Base-by-base conservation (phyloP, 2,329 filamentous ascomycete genomes). In the Harringtonia lauricola region DNA sequence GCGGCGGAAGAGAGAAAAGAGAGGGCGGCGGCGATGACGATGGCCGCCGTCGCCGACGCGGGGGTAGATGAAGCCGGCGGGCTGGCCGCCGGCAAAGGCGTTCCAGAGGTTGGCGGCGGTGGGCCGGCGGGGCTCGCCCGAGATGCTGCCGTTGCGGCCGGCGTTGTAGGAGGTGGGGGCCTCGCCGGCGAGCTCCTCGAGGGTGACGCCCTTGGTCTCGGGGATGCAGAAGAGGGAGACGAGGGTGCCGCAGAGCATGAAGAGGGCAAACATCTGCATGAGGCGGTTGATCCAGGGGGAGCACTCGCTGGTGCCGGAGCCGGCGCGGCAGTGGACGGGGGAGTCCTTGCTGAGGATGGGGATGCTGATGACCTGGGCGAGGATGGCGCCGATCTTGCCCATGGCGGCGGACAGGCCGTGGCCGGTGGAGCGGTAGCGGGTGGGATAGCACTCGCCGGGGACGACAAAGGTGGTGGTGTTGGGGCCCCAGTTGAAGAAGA, bases 251-350 rank as follows among this genome's bases (percentile, higher is more conserved):
- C 74, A 71, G 7, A 89, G 68, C 85, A 88, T 89, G 67, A 90
- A 88, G 10, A 86, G 67, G 0, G 83, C 82, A 59, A 86, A 88
- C 31, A 88, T 82, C 58, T 86, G 72, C 66, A 90, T 79, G 31
- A 89, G 73, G 45, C 82, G 78, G 58, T 84, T 73, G 43, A 89
- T 70, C 73, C 81, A 83, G 0, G 71, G 69, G 2, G 66, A 64
- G 51, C 72, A 75, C 8, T 54, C 55, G 2, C 61, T 67, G 15
- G 36, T 24, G 19, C 22, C 31, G 9, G 39, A 18, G 34, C 30
- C 31, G 0, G 72, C 71, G 18, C 66, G 63, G 47, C 72, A 74
- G 15, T 65, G 59, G 8, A 65, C 62, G 0, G 66, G 61, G 0
- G 72, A 65, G 22, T 78, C 81, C 28, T 72, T 71, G 17, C 71